Evolutionary conservation across 768 basidiomycete species (phyloP).

Genomic region (Boletus rubescentipes): DNA sequence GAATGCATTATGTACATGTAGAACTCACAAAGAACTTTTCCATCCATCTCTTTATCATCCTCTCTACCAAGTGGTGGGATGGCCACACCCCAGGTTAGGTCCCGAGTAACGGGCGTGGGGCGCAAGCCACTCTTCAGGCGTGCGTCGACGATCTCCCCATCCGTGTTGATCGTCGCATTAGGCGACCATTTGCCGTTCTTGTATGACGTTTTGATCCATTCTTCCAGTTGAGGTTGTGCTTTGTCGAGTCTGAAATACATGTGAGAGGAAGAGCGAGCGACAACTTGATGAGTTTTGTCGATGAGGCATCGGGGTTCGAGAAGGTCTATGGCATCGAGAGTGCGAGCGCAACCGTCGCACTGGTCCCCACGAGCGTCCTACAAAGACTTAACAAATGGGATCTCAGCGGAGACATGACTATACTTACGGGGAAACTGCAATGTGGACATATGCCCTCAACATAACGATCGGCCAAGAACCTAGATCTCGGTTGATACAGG

Average conservation of each 20-base stretch:
- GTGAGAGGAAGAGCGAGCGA: constrained; percentile 77
- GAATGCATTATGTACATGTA: not conserved
- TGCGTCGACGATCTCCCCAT: constrained; percentile 87
- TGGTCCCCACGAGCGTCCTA: constrained; percentile 98
- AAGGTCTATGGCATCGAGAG: constrained; percentile 90
- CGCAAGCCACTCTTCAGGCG: constrained; percentile 82
- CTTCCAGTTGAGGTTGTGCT: constrained; percentile 79
- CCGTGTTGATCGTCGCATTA: constrained; percentile 86
- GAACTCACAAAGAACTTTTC: constrained; percentile 93
- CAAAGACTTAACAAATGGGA: not conserved
- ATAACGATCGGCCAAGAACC: constrained; percentile 95
- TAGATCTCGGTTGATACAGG: constrained; percentile 28
- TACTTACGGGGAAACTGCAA: constrained; percentile 76
- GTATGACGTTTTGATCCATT: constrained; percentile 82
- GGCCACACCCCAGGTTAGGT: constrained; percentile 94
- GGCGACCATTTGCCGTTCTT: constrained; percentile 88
- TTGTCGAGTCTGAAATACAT: constrained; percentile 88
- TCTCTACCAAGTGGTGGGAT: constrained; percentile 74
- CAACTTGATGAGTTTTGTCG: constrained; percentile 74
- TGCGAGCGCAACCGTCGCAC: constrained; percentile 91
- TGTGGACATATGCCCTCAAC: constrained; percentile 98
- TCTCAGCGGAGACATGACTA: not conserved
- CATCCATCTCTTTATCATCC: constrained; percentile 81
- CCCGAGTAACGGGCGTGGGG: constrained; percentile 90
- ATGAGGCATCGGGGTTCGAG: constrained; percentile 94